A percentile compares a stretch with the other conserved stretches of the same genome.
Conservation (phyloP, 2,329 filamentous ascomycete species). For the Gaeumannomyces tritici region DNA sequence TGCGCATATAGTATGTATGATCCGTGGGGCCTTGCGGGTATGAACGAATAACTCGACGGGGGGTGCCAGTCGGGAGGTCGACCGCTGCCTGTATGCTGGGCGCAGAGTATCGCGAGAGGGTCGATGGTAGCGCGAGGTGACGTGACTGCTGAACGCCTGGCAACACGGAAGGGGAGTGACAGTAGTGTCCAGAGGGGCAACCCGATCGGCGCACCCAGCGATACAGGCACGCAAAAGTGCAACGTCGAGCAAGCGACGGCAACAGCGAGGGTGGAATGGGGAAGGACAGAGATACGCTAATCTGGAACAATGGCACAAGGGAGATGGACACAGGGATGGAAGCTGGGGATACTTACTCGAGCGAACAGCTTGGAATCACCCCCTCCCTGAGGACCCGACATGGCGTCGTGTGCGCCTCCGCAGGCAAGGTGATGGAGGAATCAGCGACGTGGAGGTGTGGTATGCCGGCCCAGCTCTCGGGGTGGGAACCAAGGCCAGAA, state of each 20-base stretch:
- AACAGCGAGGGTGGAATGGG: background rate
- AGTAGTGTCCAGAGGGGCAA: background rate
- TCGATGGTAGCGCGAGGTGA: background rate
- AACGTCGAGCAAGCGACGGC: background rate
- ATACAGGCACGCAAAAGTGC: slow-evolving; percentile 1
- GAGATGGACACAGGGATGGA: slow-evolving; percentile 6
- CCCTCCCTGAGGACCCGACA: slow-evolving; percentile 53
- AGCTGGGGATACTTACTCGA: slow-evolving; percentile 53
- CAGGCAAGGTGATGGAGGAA: background rate
- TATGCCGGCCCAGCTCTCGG: background rate
- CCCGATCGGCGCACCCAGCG: background rate
- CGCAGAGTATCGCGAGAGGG: background rate
- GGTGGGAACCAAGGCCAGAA: background rate
- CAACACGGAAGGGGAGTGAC: slow-evolving; percentile 8
- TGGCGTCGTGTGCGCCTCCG: slow-evolving; percentile 22
- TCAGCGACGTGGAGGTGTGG: background rate
- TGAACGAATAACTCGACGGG: background rate
- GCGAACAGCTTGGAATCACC: slow-evolving; percentile 99
- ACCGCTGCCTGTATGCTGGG: background rate
- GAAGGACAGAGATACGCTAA: slow-evolving; percentile 1
- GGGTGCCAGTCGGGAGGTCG: background rate
- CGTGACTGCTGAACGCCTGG: background rate
- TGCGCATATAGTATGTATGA: background rate
- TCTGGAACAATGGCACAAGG: background rate
- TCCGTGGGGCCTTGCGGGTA: background rate